A percentile compares a stretch with the other conserved stretches of the same genome.
Conservation (phyloP, 768 basidiomycete species). For the Boletus tylopilopsis region DNA sequence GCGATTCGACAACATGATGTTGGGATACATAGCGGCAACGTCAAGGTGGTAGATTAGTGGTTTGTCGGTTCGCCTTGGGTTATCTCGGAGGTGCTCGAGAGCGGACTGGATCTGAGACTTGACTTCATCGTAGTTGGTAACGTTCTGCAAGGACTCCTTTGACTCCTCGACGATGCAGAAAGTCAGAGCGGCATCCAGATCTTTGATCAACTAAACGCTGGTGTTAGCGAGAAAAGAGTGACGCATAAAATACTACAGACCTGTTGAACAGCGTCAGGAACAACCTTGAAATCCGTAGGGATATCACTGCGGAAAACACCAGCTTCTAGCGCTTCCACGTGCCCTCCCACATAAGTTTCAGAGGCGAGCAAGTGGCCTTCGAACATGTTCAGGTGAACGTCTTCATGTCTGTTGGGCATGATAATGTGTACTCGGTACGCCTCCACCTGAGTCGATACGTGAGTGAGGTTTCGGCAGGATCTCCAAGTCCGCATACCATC, state of each 20-base stretch:
- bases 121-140: slow-evolving; percentile 95
- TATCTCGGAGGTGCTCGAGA: slow-evolving; percentile 88
- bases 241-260: slow-evolving; percentile 36
- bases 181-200: slow-evolving; percentile 86
- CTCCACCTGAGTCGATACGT: slow-evolving; percentile 68
- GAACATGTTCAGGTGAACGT: slow-evolving; percentile 85
- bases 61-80: slow-evolving; percentile 82
- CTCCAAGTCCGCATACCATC: slow-evolving; percentile 63
- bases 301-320: slow-evolving; percentile 99
- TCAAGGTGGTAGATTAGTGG: slow-evolving; percentile 98
- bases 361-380: slow-evolving; percentile 96
- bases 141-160: slow-evolving; percentile 68
- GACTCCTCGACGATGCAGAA: slow-evolving; percentile 90
- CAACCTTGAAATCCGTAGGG: slow-evolving; percentile 90
- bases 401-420: slow-evolving; percentile 98
- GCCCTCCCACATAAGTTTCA: slow-evolving; percentile 98
- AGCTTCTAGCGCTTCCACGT: slow-evolving; percentile 97
- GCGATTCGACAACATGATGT: slow-evolving; percentile 99
- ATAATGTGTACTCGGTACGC: slow-evolving; percentile 89
- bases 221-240: neutral
- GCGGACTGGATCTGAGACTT: slow-evolving; percentile 71
- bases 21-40: slow-evolving; percentile 99
- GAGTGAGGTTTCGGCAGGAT: neutral
- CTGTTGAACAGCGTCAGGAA: slow-evolving; percentile 80
- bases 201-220: slow-evolving; percentile 74